These are phyloP conservation scores for Teratosphaeria viscida DNA, from an alignment of 2,329 filamentous ascomycete species.

Conservation along the genomic window DNA sequence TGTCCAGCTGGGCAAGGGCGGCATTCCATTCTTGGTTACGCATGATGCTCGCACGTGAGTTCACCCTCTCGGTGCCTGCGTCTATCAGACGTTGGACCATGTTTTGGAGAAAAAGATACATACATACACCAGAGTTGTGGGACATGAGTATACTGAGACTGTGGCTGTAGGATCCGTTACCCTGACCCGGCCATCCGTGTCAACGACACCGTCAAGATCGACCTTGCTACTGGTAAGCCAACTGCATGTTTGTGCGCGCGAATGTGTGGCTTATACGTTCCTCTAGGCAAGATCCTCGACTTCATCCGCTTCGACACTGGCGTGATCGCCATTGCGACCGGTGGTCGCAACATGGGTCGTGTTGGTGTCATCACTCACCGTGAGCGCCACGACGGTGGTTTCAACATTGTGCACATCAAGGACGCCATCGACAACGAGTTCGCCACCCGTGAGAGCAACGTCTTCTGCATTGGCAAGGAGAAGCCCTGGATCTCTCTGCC, in stretches of 20 bases:
- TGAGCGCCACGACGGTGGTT: conserved; percentile 99
- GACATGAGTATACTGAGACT: conserved; percentile 15
- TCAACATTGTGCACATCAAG: conserved; percentile 97
- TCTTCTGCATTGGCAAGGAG: conserved; percentile 96
- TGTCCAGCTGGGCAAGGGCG: conserved; percentile 97
- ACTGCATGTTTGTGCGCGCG: neutral
- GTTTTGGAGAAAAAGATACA: neutral
- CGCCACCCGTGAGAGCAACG: conserved; percentile 98
- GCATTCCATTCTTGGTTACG: conserved; percentile 99
- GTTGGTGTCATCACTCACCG: conserved; percentile 99
- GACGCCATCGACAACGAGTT: conserved; percentile 99
- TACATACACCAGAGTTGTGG: neutral
- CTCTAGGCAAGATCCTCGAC: conserved; percentile 70
- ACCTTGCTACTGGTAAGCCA: conserved; percentile 66
- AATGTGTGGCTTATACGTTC: neutral
- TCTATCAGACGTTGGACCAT: conserved; percentile 5
- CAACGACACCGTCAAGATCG: conserved; percentile 99
- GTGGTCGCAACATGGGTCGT: conserved; percentile 99
- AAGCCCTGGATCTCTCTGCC: conserved; percentile 99
- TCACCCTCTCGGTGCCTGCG: conserved; percentile 21
- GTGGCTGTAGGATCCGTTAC: conserved; percentile 77
- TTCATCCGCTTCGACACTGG: conserved; percentile 99
- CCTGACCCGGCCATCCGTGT: conserved; percentile 97
- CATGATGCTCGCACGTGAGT: conserved; percentile 99
- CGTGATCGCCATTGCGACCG: conserved; percentile 95